A percentile compares a stretch with the other conserved stretches of the same genome.
These are phyloP conservation scores for Pneumocystis oryctolagi DNA, from an alignment of 1,139 yeast genomes.

Conservation along the genomic window DNA sequence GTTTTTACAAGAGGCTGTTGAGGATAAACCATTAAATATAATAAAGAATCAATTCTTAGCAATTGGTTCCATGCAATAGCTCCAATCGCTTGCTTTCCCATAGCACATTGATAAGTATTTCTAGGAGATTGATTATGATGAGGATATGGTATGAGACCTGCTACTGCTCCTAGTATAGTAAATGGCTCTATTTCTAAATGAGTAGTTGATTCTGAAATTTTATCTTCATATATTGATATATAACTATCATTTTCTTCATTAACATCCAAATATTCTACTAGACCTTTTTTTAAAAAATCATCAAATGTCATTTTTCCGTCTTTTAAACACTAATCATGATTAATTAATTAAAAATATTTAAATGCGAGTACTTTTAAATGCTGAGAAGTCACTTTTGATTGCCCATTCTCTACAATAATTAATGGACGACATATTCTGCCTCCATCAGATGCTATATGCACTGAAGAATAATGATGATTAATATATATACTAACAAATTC, in stretches of 20 bases:
- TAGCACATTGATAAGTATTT: slow-evolving; percentile 97
- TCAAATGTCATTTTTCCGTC: slow-evolving; percentile 71
- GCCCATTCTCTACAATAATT: slow-evolving; percentile 63
- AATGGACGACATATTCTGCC: slow-evolving; percentile 97
- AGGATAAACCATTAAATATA: slow-evolving; percentile 92
- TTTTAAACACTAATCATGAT: slow-evolving; percentile 26
- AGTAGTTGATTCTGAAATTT: slow-evolving; percentile 44
- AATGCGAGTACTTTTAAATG: slow-evolving; percentile 33
- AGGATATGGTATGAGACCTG: slow-evolving; percentile 98
- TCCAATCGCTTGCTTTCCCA: slow-evolving; percentile 99
- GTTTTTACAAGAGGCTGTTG: slow-evolving; percentile 99
- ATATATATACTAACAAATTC: slow-evolving; percentile 85
- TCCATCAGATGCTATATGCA: slow-evolving; percentile 96
- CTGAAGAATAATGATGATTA: slow-evolving; percentile 78
- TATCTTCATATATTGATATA: slow-evolving; percentile 77
- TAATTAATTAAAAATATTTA: slow-evolving; percentile 19
- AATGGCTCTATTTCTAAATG: slow-evolving; percentile 95
- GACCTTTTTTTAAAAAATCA: slow-evolving; percentile 69
- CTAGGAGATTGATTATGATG: slow-evolving; percentile 98
- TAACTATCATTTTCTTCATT: slow-evolving; percentile 93
- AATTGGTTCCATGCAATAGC: slow-evolving; percentile 96
- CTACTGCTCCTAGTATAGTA: slow-evolving; percentile 94
- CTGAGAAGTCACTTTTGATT: slow-evolving; percentile 52
- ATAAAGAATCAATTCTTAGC: slow-evolving; percentile 82
- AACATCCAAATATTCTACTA: slow-evolving; percentile 91